These are phyloP conservation scores for Myriosclerotinia scirpicola DNA, from an alignment of 2,329 filamentous ascomycete genomes.

Conservation along the genomic window DNA sequence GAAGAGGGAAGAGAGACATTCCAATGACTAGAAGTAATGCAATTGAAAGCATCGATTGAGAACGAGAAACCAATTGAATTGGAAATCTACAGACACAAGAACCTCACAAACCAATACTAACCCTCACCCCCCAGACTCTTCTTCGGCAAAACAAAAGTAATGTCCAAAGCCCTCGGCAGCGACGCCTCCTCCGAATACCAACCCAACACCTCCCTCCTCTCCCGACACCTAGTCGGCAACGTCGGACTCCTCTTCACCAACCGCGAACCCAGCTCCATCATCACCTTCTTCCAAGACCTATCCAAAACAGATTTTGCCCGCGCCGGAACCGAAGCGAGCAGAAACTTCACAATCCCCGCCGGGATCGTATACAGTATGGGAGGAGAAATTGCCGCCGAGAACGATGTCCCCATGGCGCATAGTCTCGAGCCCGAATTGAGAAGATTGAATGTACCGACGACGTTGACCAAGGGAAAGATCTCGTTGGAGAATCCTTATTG, in stretches of 20 bases:
- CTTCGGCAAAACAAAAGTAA: constrained; percentile 99
- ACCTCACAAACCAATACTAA: background rate
- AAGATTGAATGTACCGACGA: constrained; percentile 84
- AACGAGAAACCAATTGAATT: background rate
- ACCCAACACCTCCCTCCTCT: constrained; percentile 70
- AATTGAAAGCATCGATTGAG: too few relatives aligned
- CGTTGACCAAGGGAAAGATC: constrained; percentile 85
- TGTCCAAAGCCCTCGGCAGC: constrained; percentile 88
- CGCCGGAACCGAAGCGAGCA: constrained; percentile 73
- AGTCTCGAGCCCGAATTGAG: constrained; percentile 87
- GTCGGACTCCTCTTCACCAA: constrained; percentile 91
- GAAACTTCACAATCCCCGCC: constrained; percentile 76
- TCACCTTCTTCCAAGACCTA: constrained; percentile 70
- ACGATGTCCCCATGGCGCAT: constrained; percentile 86
- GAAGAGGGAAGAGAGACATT: too few relatives aligned
- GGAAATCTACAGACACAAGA: background rate
- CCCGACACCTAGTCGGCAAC: constrained; percentile 70
- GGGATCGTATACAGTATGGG: constrained; percentile 80
- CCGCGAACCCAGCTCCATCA: constrained; percentile 65
- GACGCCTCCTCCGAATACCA: constrained; percentile 76
- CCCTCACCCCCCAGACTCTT: constrained; percentile 64
- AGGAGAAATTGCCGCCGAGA: constrained; percentile 74
- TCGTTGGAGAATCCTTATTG: constrained; percentile 56
- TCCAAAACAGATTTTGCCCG: constrained; percentile 85
- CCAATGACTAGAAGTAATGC: too few relatives aligned